Evolutionary conservation across 2,329 filamentous ascomycete species (phyloP).

Genomic region (Claviceps africana): DNA sequence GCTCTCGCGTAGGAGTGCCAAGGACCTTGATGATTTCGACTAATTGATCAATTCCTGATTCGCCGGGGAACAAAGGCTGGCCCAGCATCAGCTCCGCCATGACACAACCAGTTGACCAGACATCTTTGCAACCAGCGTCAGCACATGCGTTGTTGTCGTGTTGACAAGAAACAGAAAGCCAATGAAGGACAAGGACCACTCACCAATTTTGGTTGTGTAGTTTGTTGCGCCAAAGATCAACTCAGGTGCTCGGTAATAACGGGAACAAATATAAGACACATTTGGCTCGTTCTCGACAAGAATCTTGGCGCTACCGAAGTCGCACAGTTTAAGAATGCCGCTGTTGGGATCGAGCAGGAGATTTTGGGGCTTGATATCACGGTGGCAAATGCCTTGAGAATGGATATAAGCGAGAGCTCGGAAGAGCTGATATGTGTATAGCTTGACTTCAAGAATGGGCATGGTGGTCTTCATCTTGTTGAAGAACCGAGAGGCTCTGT

Average conservation of each 20-base stretch:
- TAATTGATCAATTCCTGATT: conserved; percentile 95
- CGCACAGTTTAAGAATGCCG: conserved; percentile 90
- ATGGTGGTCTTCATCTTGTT: conserved; percentile 99
- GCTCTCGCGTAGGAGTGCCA: conserved; percentile 89
- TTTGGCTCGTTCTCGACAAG: conserved; percentile 97
- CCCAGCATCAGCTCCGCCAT: conserved; percentile 99
- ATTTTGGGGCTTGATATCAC: conserved; percentile 99
- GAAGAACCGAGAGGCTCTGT: conserved; percentile 95
- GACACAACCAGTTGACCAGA: conserved; percentile 98
- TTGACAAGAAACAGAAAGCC: conserved; percentile 3
- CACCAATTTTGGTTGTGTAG: conserved; percentile 99
- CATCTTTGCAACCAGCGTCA: conserved; percentile 50
- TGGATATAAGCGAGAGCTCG: conserved; percentile 96
- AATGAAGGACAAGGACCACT: conserved; percentile 20
- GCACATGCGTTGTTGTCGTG: background rate
- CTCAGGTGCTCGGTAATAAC: conserved; percentile 96
- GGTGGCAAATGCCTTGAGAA: conserved; percentile 96
- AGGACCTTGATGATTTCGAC: conserved; percentile 99
- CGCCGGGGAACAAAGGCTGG: conserved; percentile 92
- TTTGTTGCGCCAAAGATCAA: conserved; percentile 98
- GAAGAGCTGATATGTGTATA: conserved; percentile 99
- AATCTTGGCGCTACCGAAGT: conserved; percentile 98
- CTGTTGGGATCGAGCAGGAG: conserved; percentile 82
- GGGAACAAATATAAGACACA: conserved; percentile 97
- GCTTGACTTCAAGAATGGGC: conserved; percentile 96